phyloP scores from a whole-genome alignment of 208 protist species.

The Naegleria fowleri region DNA sequence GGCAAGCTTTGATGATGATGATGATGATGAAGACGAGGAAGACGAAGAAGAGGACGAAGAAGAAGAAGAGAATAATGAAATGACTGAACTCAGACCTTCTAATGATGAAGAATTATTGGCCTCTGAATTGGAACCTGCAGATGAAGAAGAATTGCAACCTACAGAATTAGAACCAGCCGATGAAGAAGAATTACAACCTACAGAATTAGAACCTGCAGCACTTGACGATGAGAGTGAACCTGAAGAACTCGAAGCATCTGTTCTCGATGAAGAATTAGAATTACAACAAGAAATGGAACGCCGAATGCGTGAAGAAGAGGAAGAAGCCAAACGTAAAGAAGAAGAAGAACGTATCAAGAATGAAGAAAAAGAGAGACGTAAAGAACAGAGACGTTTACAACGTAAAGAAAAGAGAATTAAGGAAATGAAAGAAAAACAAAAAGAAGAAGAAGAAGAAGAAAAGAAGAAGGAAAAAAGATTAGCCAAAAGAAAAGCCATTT shows the following conservation, averaged over 20 bases:
- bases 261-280: constrained; percentile 1
- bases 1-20: background rate
- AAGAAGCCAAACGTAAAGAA: background rate
- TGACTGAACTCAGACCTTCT: background rate
- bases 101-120: background rate
- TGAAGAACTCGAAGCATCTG: background rate
- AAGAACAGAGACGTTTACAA: background rate
- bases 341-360: background rate
- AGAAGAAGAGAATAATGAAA: background rate
- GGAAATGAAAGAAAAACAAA: background rate
- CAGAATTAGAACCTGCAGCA: background rate
- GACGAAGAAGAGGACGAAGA: background rate
- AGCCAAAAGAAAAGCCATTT: background rate
- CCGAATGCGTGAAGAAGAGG: background rate
- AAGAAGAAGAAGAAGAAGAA: background rate
- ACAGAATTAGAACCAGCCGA: background rate
- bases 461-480: background rate
- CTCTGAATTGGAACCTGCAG: background rate
- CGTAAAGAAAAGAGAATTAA: background rate
- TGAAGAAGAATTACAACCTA: background rate
- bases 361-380: background rate
- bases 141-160: background rate
- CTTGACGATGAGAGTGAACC: background rate
- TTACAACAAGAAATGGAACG: background rate
- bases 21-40: background rate